Evolutionary conservation across 164 flowering plant genomes (phyloP).

Genomic region (Paratinospora sagittata): DNA sequence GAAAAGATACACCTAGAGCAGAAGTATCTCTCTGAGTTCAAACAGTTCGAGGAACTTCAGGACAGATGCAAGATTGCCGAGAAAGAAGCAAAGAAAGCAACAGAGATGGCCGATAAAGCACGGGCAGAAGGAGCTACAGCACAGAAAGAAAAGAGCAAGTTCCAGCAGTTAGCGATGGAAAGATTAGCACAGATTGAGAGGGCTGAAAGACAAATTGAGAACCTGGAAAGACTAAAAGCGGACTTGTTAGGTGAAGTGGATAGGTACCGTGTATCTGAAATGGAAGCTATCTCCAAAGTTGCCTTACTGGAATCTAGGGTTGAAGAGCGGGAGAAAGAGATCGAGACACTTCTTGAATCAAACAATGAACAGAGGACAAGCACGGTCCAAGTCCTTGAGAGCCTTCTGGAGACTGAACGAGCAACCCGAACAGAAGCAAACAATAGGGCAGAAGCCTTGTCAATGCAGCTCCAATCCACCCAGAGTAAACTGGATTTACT

Average conservation of each 20-base stretch:
- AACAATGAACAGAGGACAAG: constrained; percentile 73
- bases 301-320: constrained; percentile 64
- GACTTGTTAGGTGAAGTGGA: constrained; percentile 50
- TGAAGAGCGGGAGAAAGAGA: constrained; percentile 81
- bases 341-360: constrained; percentile 60
- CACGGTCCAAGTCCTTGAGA: constrained; percentile 73
- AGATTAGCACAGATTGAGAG: constrained; percentile 74
- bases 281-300: constrained; percentile 62
- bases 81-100: constrained; percentile 72
- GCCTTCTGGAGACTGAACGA: constrained; percentile 68
- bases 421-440: constrained; percentile 71
- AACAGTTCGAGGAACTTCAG: constrained; percentile 71
- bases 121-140: constrained; percentile 65
- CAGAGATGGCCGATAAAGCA: constrained; percentile 83
- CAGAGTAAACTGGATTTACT: constrained; percentile 78
- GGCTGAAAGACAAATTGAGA: constrained; percentile 71
- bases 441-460: constrained; percentile 72
- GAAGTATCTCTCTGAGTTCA: constrained; percentile 61
- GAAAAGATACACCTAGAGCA: constrained; percentile 69
- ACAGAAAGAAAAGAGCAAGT: constrained; percentile 64
- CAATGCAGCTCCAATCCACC: constrained; percentile 70
- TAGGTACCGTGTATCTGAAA: constrained; percentile 50
- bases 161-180: constrained; percentile 76
- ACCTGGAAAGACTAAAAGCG: constrained; percentile 53
- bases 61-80: constrained; percentile 81